Base-by-base conservation (phyloP, 257 asterid species). In the Nyctanthes arbortristis region DNA sequence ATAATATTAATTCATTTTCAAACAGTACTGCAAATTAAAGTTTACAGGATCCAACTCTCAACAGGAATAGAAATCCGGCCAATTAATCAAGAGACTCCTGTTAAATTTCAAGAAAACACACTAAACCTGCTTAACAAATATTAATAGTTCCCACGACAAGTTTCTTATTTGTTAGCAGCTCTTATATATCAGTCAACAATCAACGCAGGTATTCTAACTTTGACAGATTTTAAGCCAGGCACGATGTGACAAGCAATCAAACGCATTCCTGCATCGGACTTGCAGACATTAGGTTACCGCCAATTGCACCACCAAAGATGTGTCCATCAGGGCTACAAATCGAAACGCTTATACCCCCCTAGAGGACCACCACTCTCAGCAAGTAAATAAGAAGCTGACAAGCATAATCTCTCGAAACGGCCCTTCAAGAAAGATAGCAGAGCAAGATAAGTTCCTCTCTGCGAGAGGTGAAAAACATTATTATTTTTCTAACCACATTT, bases 331-430 rank as follows among this genome's bases (percentile, higher is more conserved):
- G 89, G 56, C 87, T 83, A 73, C 91, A 76, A 67, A 88, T 80
- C 1, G 93, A 88, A 74, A 88, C 78, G 76, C 93, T 88, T 69
- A 88, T 70, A 37, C 96, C 96, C 47, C 96, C 96, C 77, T 81
- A 73, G 82, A 12, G 86, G 91, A 37, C 88, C 89, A 58, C 91
- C 88, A 79, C 65, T 84, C 77, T 86, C 91, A 69, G 88, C 72
- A 30, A 86, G 78, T 79, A 88, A 75, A 82, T 82, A 88, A 37
- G 96, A 88, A 52, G 93, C 96, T 0, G 93, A 84, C 73, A 88
- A 69, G 77, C 96, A 86, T 14, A 88, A 79, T 79, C 86, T 86
- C 82, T 88, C 89, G 39, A 88, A 86, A 6, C 88, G 85, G 18
- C 96, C 96, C 96, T 88, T 70, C 32, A 75, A 68, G n/a, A n/a